Evolutionary conservation across 345 rosid species (phyloP), one percentile per base, ranked within the genome.

Genomic region (Bruguiera gymnorhiza): DNA sequence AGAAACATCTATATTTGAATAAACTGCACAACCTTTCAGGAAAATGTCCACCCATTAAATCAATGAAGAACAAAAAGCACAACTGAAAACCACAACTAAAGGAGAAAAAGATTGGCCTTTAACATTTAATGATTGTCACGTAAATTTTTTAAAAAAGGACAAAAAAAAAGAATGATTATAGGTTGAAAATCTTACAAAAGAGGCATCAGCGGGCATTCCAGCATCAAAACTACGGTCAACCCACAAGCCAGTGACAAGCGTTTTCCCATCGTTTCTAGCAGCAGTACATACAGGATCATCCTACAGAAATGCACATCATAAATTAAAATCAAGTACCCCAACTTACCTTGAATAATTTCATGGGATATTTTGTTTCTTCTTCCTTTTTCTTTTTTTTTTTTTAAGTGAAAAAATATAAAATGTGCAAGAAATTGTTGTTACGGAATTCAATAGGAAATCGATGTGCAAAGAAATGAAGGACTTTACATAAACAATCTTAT

Each of bases 271-370:
- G n/a, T 67, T 78, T 72, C 94, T 86, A 69, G 98, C 97, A 63
- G 87, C 75, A 52, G 76, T 86, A 76, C 97, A 92, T 20, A 76
- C 36, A 18, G 98, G 87, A 84, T 92, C 97, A 70, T 92, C 97
- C 98, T 95, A 80, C 56, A 60, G 3, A 76, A 3, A 50, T 62
- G n/a, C 29, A 51, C n/a, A 66, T 19, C 29, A 8, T 30, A 15
- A 24, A 62, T 4, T 58, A 34, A 6, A 26, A 7, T n/a, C 3
- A 46, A 46, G 0, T 7, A 32, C 26, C 43, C 1, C 5, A 24
- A 56, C 0, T 39, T 43, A 15, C 50, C 50, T 39, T 10, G 2
- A 43, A 3, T 13, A 13, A 11, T 43, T 43, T 13, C 50, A 13
- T 43, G 1, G 6, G 13, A 11, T 15, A 13, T 43, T 13, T 37